A percentile compares a stretch with the other conserved stretches of the same genome.
phyloP scores from a whole-genome alignment of 2,329 filamentous ascomycete genomes.

The Raffaelea deltoideospora region DNA sequence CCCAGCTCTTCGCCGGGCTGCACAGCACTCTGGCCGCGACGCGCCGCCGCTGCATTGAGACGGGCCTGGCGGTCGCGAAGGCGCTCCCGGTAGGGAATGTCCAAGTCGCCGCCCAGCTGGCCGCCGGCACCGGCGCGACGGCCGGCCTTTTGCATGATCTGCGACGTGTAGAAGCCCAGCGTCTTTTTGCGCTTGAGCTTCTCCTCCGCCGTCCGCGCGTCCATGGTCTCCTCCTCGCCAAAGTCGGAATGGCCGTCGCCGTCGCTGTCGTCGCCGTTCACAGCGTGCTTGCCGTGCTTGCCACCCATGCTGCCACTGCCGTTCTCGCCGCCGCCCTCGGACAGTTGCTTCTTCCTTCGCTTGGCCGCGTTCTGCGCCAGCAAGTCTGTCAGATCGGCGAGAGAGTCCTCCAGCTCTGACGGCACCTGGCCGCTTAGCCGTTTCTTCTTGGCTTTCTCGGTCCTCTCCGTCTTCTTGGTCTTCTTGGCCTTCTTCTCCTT shows the following conservation, averaged over 20 bases:
- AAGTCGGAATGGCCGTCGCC: conserved; percentile 68
- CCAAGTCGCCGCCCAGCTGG: conserved; percentile 63
- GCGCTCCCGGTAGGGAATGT: conserved; percentile 80
- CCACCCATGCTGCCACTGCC: conserved; percentile 3
- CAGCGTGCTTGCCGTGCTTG: too few species aligned
- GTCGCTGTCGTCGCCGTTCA: background rate
- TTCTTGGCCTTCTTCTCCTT: conserved; percentile 20
- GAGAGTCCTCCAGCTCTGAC: conserved; percentile 49
- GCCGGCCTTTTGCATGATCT: conserved; percentile 89
- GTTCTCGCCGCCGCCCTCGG: conserved; percentile 20
- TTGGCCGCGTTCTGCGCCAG: conserved; percentile 31
- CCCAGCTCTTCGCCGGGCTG: conserved; percentile 51
- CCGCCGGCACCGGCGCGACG: conserved; percentile 61
- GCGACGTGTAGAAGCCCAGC: conserved; percentile 93
- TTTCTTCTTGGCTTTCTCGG: conserved; percentile 9
- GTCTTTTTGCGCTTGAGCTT: conserved; percentile 85
- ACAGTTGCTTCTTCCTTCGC: background rate
- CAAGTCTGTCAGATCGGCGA: conserved; percentile 56
- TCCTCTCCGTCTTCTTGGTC: conserved; percentile 7
- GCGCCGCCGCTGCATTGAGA: conserved; percentile 77
- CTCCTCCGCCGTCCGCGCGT: conserved; percentile 64
- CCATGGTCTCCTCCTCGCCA: conserved; percentile 73
- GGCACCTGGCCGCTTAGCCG: conserved; percentile 20
- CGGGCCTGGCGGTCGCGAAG: conserved; percentile 73
- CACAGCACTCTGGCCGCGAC: conserved; percentile 53